phyloP scores from a whole-genome alignment of 257 asterid genomes.

The Cinchona pubescens region DNA sequence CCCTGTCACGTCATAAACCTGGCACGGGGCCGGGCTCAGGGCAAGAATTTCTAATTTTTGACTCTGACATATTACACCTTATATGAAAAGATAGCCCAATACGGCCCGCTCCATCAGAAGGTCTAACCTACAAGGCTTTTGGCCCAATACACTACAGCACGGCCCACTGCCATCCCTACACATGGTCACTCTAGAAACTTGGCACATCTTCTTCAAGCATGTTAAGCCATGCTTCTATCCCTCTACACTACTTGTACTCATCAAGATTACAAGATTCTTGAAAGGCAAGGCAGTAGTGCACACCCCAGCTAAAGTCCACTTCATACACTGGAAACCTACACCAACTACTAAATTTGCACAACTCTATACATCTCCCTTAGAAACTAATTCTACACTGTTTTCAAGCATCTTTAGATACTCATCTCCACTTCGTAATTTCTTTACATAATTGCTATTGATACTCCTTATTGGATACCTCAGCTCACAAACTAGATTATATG shows the following conservation, averaged over 20 bases:
- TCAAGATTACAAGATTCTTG: constrained; percentile 31
- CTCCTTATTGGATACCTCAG: constrained; percentile 32
- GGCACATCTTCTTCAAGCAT: too few species aligned
- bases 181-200: too few species aligned
- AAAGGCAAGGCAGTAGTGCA: constrained; percentile 27
- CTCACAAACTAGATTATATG: constrained; percentile 18
- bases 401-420: constrained; percentile 10
- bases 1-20: too few species aligned
- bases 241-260: constrained; percentile 36
- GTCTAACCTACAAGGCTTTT: too few species aligned
- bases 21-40: too few species aligned
- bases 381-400: not conserved
- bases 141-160: too few species aligned
- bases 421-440: constrained; percentile 12
- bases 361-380: constrained; percentile 20
- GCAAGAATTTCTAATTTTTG: too few species aligned
- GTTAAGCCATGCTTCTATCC: constrained; percentile 48
- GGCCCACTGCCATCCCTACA: too few species aligned
- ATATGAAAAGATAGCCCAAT: too few species aligned
- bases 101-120: too few species aligned
- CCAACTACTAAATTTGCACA: constrained; percentile 42
- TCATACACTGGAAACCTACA: constrained; percentile 47
- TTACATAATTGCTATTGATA: constrained; percentile 25
- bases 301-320: constrained; percentile 50
- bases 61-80: too few species aligned